Conservation (phyloP, 805 yeast genomes). For the Ogataea salicorniae region DNA sequence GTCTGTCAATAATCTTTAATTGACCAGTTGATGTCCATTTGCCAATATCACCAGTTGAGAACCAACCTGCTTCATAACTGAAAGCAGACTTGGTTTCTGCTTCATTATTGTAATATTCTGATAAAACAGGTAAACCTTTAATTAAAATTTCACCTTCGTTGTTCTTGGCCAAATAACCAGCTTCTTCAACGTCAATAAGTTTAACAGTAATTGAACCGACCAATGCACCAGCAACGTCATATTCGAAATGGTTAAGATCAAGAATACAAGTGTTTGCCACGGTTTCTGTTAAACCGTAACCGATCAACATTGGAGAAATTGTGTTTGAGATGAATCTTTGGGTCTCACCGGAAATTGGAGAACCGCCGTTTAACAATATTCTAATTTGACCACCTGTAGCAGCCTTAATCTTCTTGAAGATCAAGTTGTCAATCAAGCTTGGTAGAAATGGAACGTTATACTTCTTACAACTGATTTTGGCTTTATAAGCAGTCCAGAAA, state of each 20-base stretch:
- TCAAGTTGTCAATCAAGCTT: conserved; percentile 56
- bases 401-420: conserved; percentile 83
- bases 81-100: conserved; percentile 75
- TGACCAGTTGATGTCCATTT: conserved; percentile 83
- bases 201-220: conserved; percentile 82
- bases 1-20: conserved; percentile 83
- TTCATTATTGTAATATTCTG: conserved; percentile 77
- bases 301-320: conserved; percentile 82
- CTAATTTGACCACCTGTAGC: conserved; percentile 93
- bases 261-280: conserved; percentile 79
- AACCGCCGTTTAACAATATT: conserved; percentile 82
- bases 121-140: conserved; percentile 65
- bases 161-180: conserved; percentile 85
- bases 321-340: conserved; percentile 74
- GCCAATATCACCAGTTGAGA: conserved; percentile 94
- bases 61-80: conserved; percentile 82
- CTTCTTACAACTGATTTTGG: conserved; percentile 59
- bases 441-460: conserved; percentile 79
- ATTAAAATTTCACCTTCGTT: conserved; percentile 91
- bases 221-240: conserved; percentile 76
- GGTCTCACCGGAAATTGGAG: conserved; percentile 77
- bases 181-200: conserved; percentile 84
- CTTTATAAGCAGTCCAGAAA: conserved; percentile 83
- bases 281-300: conserved; percentile 96
- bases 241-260: conserved; percentile 60